phyloP scores from a whole-genome alignment of 306 rosid species.

The Lathyrus oleraceus region DNA sequence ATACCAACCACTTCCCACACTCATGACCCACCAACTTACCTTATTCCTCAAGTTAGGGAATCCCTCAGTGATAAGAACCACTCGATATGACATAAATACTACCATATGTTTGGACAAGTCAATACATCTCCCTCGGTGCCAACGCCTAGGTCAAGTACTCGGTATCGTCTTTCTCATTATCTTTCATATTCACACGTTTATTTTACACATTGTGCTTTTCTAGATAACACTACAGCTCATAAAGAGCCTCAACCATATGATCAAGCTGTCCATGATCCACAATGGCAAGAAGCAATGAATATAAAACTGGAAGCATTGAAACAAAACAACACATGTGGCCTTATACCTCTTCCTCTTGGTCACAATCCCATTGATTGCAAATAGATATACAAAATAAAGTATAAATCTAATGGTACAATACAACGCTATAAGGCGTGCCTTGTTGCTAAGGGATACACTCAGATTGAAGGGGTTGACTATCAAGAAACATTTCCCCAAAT shows the following conservation, averaged over 20 bases:
- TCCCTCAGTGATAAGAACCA: background rate
- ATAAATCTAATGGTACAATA: too few relatives aligned
- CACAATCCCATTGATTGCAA: background rate
- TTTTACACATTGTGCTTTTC: background rate
- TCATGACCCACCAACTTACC: too few relatives aligned
- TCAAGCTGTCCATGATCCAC: background rate
- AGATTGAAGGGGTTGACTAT: background rate
- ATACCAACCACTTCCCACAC: too few relatives aligned
- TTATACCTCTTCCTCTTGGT: background rate
- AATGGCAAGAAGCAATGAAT: background rate
- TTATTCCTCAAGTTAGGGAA: background rate
- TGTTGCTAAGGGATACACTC: background rate
- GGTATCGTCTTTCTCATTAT: background rate
- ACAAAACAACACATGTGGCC: background rate
- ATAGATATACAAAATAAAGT: background rate
- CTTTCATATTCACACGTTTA: background rate
- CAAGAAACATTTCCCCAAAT: background rate
- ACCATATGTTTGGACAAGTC: background rate
- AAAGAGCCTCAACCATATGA: background rate
- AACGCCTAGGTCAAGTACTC: background rate
- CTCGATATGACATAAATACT: background rate
- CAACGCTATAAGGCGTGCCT: background rate
- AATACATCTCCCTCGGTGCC: background rate
- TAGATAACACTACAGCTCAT: conserved; percentile 2
- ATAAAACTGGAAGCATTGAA: background rate